Evolutionary conservation across 1,139 yeast species (phyloP).

Genomic region (Yamadazyma aaseri): DNA sequence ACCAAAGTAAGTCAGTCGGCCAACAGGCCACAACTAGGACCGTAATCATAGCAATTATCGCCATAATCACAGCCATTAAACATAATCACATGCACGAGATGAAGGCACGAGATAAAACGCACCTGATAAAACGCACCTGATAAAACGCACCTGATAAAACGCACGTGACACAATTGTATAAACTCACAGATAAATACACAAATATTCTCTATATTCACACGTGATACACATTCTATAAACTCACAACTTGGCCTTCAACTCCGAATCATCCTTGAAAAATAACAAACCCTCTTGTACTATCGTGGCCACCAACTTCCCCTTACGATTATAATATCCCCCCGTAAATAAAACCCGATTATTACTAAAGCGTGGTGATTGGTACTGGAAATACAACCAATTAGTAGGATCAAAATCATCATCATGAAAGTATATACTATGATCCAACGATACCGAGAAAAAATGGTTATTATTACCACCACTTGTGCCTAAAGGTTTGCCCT

Average conservation of each 20-base stretch:
- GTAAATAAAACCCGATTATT: constrained; percentile 40
- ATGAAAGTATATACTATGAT: constrained; percentile 43
- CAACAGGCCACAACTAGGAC: no score
- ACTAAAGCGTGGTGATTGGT: constrained; percentile 33
- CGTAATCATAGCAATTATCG: no score
- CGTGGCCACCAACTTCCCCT: constrained; percentile 38
- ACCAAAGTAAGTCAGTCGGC: no score
- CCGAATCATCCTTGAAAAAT: constrained; percentile 30
- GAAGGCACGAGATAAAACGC: no score
- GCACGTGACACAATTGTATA: no score
- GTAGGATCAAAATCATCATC: constrained; percentile 44
- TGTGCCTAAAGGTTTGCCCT: constrained; percentile 12
- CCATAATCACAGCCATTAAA: no score
- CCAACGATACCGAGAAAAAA: constrained; percentile 42
- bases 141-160: no score
- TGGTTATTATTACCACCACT: constrained; percentile 21
- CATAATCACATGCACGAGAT: no score
- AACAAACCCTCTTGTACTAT: constrained; percentile 45
- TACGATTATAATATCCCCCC: constrained; percentile 34
- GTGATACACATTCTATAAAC: no score
- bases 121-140: no score
- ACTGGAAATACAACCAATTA: constrained; percentile 37
- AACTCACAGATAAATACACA: no score
- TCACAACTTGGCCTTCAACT: constrained; percentile 31
- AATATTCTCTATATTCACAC: no score